Percentiles rank a stretch among this genome's conserved stretches.
phyloP scores from a whole-genome alignment of 2,329 filamentous ascomycete genomes.

The Lachnellula arida region DNA sequence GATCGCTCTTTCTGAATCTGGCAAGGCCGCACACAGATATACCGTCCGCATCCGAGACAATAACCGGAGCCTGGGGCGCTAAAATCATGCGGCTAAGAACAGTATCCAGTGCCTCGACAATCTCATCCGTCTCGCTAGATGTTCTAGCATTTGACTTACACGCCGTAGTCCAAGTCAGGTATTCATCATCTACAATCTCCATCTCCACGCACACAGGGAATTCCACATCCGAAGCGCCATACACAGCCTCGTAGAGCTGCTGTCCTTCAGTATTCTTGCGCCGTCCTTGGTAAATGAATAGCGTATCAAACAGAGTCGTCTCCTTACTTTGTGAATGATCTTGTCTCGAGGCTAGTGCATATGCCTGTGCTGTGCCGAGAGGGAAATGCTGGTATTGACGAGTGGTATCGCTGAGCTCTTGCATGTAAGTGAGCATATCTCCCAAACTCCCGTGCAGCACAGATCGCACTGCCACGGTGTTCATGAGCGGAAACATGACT shows the following conservation, averaged over 20 bases:
- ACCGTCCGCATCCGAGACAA: conserved; percentile 47
- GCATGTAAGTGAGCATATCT: conserved; percentile 67
- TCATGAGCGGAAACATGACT: conserved; percentile 86
- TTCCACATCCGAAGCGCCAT: conserved; percentile 63
- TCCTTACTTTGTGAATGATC: conserved; percentile 13
- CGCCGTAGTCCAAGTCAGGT: conserved; percentile 66
- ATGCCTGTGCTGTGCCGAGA: conserved; percentile 61
- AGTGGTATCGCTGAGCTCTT: conserved; percentile 62
- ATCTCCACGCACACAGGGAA: conserved; percentile 81
- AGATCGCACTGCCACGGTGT: conserved; percentile 72
- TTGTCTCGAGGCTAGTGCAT: conserved; percentile 36
- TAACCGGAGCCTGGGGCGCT: conserved; percentile 43
- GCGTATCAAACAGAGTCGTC: conserved; percentile 53
- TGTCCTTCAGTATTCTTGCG: conserved; percentile 19
- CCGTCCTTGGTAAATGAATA: conserved; percentile 62
- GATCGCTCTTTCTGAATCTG: conserved; percentile 31
- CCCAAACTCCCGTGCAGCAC: conserved; percentile 63
- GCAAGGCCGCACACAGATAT: conserved; percentile 64
- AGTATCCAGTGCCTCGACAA: conserved; percentile 57
- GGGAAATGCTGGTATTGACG: conserved; percentile 73
- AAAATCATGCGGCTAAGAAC: conserved; percentile 54
- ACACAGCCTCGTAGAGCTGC: conserved; percentile 25
- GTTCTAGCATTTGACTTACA: conserved; percentile 56
- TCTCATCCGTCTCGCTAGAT: conserved; percentile 37
- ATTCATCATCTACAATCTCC: conserved; percentile 50